Evolutionary conservation across 768 basidiomycete genomes (phyloP).

Genomic region (Punctularia strigosozonata): DNA sequence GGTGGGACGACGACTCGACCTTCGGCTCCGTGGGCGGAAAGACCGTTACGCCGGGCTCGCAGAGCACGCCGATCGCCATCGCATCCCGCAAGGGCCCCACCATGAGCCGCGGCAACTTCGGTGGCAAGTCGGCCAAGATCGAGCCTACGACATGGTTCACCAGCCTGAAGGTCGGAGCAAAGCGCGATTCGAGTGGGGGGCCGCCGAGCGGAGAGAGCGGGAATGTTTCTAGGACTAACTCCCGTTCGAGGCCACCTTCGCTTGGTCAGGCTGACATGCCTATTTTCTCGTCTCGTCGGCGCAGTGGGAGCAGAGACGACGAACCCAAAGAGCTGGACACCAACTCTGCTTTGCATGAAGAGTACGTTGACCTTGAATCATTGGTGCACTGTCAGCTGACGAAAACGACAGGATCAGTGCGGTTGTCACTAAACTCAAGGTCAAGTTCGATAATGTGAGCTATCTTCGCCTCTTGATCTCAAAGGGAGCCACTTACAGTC

Average conservation of each 20-base stretch:
- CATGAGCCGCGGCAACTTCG: slow-evolving; percentile 37
- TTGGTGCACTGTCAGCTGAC: no score
- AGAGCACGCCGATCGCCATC: slow-evolving; percentile 2
- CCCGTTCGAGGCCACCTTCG: slow-evolving; percentile 27
- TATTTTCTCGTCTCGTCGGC: slow-evolving; percentile 11
- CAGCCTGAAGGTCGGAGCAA: slow-evolving; percentile 53
- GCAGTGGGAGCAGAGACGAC: slow-evolving; percentile 38
- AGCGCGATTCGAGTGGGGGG: slow-evolving; percentile 44
- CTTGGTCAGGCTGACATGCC: slow-evolving; percentile 1
- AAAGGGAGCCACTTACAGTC: slow-evolving; percentile 4
- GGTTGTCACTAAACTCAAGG: slow-evolving; percentile 62
- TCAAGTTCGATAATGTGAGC: slow-evolving; percentile 76
- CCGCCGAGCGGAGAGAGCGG: slow-evolving; percentile 39
- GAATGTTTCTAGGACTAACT: slow-evolving; percentile 34
- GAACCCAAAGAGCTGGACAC: slow-evolving; percentile 22
- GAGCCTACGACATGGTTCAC: slow-evolving; percentile 65
- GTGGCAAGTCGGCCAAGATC: slow-evolving; percentile 42
- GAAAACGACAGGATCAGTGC: slow-evolving; percentile 75
- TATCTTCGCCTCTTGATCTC: neutral
- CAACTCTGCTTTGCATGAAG: slow-evolving; percentile 55
- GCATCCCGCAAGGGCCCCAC: slow-evolving; percentile 15
- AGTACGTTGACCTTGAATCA: slow-evolving; percentile 40
- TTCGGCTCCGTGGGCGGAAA: slow-evolving; percentile 4
- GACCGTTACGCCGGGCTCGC: slow-evolving; percentile 5
- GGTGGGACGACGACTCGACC: no score